phyloP scores from a whole-genome alignment of 495 filamentous ascomycete genomes.

The Aspergillus campestris region DNA sequence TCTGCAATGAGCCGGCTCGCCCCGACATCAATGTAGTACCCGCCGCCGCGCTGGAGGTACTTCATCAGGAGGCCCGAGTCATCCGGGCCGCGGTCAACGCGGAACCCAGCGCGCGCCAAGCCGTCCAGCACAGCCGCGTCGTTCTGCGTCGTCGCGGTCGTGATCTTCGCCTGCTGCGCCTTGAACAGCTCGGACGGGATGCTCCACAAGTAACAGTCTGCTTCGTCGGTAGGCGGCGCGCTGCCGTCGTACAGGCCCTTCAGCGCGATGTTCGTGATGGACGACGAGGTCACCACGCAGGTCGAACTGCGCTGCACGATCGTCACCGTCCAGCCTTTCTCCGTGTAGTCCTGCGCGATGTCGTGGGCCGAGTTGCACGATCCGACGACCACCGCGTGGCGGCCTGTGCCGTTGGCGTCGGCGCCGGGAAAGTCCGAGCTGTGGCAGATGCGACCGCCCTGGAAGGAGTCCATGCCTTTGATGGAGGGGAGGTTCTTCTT shows the following conservation, averaged over 20 bases:
- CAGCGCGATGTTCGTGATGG: conserved; percentile 44
- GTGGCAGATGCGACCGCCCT: conserved; percentile 49
- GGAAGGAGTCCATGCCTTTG: conserved; percentile 53
- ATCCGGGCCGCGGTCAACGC: conserved; percentile 57
- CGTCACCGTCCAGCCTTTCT: conserved; percentile 77
- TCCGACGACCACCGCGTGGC: conserved; percentile 68
- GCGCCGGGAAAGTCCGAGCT: conserved; percentile 61
- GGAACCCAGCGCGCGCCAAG: conserved; percentile 58
- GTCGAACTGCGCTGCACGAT: conserved; percentile 74
- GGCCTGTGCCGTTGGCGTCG: conserved; percentile 37
- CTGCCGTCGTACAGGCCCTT: conserved; percentile 55
- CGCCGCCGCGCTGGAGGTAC: conserved; percentile 67
- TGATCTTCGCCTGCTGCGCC: conserved; percentile 45
- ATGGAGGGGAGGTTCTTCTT: conserved; percentile 57
- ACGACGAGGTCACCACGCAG: conserved; percentile 53
- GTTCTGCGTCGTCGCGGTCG: conserved; percentile 32
- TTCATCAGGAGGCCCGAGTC: conserved; percentile 61
- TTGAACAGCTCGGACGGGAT: conserved; percentile 51
- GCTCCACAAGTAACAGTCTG: conserved; percentile 50
- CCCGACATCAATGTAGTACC: conserved; percentile 75
- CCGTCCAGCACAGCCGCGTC: conserved; percentile 49
- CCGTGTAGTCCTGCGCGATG: conserved; percentile 74
- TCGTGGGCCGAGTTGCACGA: conserved; percentile 77
- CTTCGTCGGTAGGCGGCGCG: conserved; percentile 47
- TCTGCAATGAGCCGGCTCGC: conserved; percentile 63